Evolutionary conservation across 345 rosid genomes (phyloP).

Genomic region (Conringia planisiliqua): DNA sequence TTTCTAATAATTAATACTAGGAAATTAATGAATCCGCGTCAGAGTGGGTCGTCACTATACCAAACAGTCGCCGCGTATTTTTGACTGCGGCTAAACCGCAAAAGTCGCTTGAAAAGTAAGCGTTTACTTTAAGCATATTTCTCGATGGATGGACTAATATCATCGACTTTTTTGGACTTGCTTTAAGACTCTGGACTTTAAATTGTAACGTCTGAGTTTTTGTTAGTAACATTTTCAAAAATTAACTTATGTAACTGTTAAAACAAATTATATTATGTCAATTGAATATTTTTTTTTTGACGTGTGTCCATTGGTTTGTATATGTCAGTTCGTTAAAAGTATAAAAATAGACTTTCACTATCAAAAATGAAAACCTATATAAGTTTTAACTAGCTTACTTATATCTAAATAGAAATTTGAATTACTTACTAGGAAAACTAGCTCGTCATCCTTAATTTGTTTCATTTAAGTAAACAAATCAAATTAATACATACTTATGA

Average conservation of each 20-base stretch:
- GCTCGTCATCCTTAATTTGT: neutral
- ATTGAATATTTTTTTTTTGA: neutral
- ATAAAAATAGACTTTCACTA: neutral
- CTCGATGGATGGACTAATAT: slow-evolving; percentile 17
- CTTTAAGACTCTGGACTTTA: neutral
- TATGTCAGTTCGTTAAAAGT: neutral
- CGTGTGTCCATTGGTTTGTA: neutral
- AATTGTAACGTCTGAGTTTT: neutral
- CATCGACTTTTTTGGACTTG: slow-evolving; percentile 24
- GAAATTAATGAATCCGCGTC: slow-evolving; percentile 20
- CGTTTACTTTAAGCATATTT: slow-evolving; percentile 29
- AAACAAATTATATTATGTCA: neutral
- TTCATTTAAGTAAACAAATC: neutral
- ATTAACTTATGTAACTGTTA: neutral
- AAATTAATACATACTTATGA: neutral
- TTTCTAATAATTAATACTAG: neutral
- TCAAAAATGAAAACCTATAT: neutral
- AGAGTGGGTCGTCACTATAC: slow-evolving; percentile 16
- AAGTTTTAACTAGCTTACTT: neutral
- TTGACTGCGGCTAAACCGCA: slow-evolving; percentile 11
- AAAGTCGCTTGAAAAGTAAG: slow-evolving; percentile 19
- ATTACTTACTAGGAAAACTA: neutral
- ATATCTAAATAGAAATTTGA: neutral
- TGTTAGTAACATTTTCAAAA: neutral
- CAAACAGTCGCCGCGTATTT: slow-evolving; percentile 28